Percentiles rank a stretch among this genome's conserved stretches.
Conservation (phyloP, 352 stramenopile genomes). For the Globisporangium takayamanum region DNA sequence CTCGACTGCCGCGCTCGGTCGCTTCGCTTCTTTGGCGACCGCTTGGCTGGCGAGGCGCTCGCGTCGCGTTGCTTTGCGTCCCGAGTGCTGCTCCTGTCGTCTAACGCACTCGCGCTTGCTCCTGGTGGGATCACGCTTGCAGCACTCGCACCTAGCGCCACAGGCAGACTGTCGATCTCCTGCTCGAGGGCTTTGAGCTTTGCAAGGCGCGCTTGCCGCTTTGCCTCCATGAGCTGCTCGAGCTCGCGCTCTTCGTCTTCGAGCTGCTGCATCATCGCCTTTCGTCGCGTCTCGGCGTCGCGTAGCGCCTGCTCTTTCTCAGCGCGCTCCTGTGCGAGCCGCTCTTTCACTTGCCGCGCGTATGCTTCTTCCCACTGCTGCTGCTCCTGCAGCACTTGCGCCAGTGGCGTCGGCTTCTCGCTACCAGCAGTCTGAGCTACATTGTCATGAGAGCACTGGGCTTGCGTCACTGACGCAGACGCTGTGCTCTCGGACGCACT, state of each 20-base stretch:
- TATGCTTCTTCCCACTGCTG: conserved; percentile 58
- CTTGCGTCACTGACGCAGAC: background rate
- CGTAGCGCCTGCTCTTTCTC: conserved; percentile 44
- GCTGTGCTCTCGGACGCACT: background rate
- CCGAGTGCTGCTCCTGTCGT: background rate
- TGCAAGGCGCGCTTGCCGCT: conserved; percentile 47
- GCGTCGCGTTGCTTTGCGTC: background rate
- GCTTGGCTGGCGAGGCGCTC: conserved; percentile 5
- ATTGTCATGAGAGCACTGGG: background rate
- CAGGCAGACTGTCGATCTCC: conserved; percentile 15
- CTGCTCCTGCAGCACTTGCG: conserved; percentile 54
- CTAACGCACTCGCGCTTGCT: background rate
- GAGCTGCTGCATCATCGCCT: conserved; percentile 54
- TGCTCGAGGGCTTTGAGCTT: conserved; percentile 46
- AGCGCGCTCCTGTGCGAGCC: conserved; percentile 33
- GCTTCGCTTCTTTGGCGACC: conserved; percentile 8
- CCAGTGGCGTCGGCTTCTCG: conserved; percentile 11
- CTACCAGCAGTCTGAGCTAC: no score
- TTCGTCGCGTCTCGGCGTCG: conserved; percentile 42
- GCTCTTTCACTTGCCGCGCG: conserved; percentile 37
- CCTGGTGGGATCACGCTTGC: background rate
- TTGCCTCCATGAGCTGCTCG: conserved; percentile 53
- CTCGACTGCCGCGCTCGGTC: background rate
- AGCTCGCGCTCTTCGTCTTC: conserved; percentile 72
- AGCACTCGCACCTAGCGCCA: background rate